Evolutionary conservation across 371 early-diverging fungal genomes (phyloP).

Genomic region (Vairimorpha apis): DNA sequence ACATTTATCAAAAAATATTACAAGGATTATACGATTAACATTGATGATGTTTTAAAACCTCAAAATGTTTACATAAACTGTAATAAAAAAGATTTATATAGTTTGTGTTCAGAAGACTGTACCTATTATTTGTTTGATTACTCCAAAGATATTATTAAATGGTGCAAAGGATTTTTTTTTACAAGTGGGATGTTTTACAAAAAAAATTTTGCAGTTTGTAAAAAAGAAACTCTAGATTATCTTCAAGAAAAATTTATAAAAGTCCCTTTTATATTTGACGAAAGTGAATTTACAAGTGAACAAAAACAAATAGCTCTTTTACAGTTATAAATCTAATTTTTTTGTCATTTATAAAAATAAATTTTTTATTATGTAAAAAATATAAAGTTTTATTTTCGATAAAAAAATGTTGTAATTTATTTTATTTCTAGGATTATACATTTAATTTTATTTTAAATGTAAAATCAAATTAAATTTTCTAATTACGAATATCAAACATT

Average conservation of each 20-base stretch:
- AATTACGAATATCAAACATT: too few species aligned
- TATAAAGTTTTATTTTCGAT: not conserved
- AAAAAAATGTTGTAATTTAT: not conserved
- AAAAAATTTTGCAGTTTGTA: not conserved
- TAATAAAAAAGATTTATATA: slow-evolving; percentile 5
- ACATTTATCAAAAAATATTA: slow-evolving; percentile 32
- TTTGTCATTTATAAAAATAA: too few species aligned
- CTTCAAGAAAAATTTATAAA: not conserved
- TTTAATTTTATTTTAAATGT: too few species aligned
- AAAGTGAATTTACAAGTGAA: slow-evolving; percentile 5
- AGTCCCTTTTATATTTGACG: slow-evolving; percentile 35
- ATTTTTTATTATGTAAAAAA: not conserved
- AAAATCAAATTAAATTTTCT: too few species aligned
- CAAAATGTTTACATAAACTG: slow-evolving; percentile 21
- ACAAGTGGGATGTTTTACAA: not conserved
- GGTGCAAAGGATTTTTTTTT: slow-evolving; percentile 17
- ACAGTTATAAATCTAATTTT: not conserved
- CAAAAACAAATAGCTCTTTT: slow-evolving; percentile 11
- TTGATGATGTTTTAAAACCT: not conserved
- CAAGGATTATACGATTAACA: slow-evolving; percentile 3
- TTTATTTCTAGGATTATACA: too few species aligned
- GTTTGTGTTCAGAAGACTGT: not conserved
- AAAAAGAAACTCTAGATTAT: not conserved
- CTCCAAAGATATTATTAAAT: slow-evolving; percentile 17
- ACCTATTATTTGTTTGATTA: slow-evolving; percentile 22